Conservation (phyloP, 768 basidiomycete genomes). For the Suillus alpinus region DNA sequence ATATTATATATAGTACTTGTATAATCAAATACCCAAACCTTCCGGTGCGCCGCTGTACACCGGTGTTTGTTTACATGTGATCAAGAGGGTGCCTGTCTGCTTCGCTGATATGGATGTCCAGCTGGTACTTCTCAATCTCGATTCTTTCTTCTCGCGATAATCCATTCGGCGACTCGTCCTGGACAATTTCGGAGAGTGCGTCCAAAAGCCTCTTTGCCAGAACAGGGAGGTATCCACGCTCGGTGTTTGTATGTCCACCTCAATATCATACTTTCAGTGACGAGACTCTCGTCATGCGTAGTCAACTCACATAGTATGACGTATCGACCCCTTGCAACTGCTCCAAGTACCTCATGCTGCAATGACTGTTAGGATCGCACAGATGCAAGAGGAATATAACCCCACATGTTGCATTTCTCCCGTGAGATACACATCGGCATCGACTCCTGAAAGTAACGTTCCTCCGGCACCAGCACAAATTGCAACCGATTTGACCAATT, state of each 20-base stretch:
- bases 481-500: slow-evolving; percentile 60
- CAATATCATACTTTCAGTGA: slow-evolving; percentile 13
- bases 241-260: slow-evolving; percentile 94
- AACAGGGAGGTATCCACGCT: slow-evolving; percentile 84
- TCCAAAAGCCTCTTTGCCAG: slow-evolving; percentile 67
- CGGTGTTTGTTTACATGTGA: slow-evolving; percentile 45
- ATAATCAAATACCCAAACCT: slow-evolving; percentile 24
- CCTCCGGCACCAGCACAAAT: slow-evolving; percentile 92
- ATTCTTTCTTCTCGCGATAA: slow-evolving; percentile 33
- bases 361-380: slow-evolving; percentile 16
- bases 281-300: slow-evolving; percentile 10
- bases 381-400: slow-evolving; percentile 13
- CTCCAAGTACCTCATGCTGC: slow-evolving; percentile 86
- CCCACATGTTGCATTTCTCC: slow-evolving; percentile 90
- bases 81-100: slow-evolving; percentile 73
- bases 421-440: slow-evolving; percentile 87
- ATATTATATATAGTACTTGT: background rate
- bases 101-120: slow-evolving; percentile 70
- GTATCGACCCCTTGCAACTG: slow-evolving; percentile 70
- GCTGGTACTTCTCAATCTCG: slow-evolving; percentile 16
- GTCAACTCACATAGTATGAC: slow-evolving; percentile 75
- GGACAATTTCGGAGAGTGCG: slow-evolving; percentile 35
- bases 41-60: background rate
- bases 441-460: slow-evolving; percentile 64
- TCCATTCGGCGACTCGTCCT: slow-evolving; percentile 30